Base-by-base conservation (phyloP, 2,329 filamentous ascomycete genomes). In the Macroventuria anomochaeta region DNA sequence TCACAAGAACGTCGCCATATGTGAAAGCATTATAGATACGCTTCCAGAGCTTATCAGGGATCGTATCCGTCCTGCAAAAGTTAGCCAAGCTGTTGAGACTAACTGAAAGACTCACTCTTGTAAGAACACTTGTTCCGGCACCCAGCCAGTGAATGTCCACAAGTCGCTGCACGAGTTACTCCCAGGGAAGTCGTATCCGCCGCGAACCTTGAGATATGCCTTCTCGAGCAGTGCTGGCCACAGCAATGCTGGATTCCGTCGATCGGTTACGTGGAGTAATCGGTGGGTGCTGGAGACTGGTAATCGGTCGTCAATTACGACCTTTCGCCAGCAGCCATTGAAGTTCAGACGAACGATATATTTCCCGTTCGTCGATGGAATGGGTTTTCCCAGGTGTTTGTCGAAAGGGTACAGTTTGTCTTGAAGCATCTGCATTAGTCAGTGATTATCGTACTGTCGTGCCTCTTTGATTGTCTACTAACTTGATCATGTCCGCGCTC, bases 81-180 rank as follows among this genome's bases (percentile, higher is more conserved):
- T 68, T 43, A 67, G 60, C 21, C 25, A 12, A 20, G 18, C 31
- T 7, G 3, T 13, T 3, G 20, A 41, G 37, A 17, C 13, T 7
- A 20, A 15, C 41, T 18, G 15, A 23, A 25, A 1, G 60, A 73
- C 61, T 75, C 13, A 85, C 85, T 83, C 87, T 68, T 96, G 92
- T 1, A 97, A 79, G 65, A 96, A 96, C 1, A 97, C 79, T 72
- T 99, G 95, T 75, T 99, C 93, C 0, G 95, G 95, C 42, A 99
- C 92, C 95, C 95, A 99, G 25, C 95, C 93, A 0, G 90, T 96
- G 48, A 99, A 76, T 1, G 96, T 88, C 85, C 91, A 96, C 3
- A 99, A 77, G 74, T 99, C 95, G 2, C 93, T 97, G 10, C 91
- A 93, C 0, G 93, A 97, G 72, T 97, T 97, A 68, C 95, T 97